phyloP scores from a whole-genome alignment of 164 flowering plant genomes.

The Stephania yunnanensis region DNA sequence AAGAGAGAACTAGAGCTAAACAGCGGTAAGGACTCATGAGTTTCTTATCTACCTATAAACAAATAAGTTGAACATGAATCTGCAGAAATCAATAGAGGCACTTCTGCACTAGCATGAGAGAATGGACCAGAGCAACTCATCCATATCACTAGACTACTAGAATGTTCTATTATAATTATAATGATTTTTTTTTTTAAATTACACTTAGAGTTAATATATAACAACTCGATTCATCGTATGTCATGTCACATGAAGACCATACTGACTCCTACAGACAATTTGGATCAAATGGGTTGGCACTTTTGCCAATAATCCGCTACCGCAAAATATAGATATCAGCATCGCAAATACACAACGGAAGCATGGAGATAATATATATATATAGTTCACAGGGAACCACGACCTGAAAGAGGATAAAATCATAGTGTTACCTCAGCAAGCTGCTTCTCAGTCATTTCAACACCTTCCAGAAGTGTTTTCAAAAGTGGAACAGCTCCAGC shows the following conservation, averaged over 20 bases:
- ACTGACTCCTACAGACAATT: neutral
- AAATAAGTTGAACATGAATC: neutral
- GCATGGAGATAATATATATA: neutral
- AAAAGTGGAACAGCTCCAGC: constrained; percentile 66
- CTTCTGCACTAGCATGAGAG: no score
- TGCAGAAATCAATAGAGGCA: no score
- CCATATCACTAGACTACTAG: no score
- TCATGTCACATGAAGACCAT: neutral
- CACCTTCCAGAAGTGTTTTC: constrained; percentile 85
- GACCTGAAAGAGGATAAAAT: neutral
- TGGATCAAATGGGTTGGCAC: neutral
- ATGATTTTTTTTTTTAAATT: no score
- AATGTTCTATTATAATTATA: no score
- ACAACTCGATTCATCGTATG: neutral
- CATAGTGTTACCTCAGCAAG: constrained; percentile 54
- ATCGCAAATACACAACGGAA: neutral
- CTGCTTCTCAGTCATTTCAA: constrained; percentile 96
- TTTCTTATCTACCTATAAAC: neutral
- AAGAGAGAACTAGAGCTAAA: neutral
- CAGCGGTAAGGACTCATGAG: neutral
- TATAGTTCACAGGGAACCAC: neutral
- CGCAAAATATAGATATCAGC: neutral
- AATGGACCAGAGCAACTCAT: no score
- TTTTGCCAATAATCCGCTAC: neutral
- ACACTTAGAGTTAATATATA: neutral